Conservation (phyloP, 345 rosid species). For the Gossypium raimondii region DNA sequence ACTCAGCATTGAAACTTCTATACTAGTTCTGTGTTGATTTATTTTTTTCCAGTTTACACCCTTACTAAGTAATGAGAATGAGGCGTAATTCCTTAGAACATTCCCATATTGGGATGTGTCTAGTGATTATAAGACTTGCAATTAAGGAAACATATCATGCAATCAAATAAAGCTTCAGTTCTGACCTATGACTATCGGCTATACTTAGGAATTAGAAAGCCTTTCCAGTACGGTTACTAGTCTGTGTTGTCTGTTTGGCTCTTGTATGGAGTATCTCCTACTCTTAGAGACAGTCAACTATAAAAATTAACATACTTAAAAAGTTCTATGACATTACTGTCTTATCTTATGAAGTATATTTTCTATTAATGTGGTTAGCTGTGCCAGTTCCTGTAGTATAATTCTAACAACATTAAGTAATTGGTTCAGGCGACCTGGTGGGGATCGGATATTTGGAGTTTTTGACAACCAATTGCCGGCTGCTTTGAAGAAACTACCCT, state of each 20-base stretch:
- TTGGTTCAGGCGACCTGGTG: conserved; percentile 87
- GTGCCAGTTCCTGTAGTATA: not conserved
- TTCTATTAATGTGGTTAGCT: not conserved
- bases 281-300: not conserved
- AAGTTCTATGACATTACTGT: not conserved
- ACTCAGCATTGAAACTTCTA: conserved; percentile 11
- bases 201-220: not conserved
- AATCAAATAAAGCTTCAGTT: not conserved
- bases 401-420: conserved; percentile 12
- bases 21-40: conserved; percentile 1
- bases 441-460: conserved; percentile 93
- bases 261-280: not conserved
- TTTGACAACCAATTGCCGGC: conserved; percentile 98
- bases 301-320: not conserved
- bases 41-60: not conserved
- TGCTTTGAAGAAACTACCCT: conserved; percentile 96
- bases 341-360: not conserved
- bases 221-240: not conserved
- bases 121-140: not conserved
- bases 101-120: not conserved
- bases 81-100: not conserved
- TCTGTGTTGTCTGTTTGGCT: not conserved
- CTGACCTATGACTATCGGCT: not conserved
- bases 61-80: not conserved
- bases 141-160: not conserved